A percentile compares a stretch with the other conserved stretches of the same genome.
phyloP scores from a whole-genome alignment of 2,329 filamentous ascomycete genomes.

The Trichoderma arundinaceum region DNA sequence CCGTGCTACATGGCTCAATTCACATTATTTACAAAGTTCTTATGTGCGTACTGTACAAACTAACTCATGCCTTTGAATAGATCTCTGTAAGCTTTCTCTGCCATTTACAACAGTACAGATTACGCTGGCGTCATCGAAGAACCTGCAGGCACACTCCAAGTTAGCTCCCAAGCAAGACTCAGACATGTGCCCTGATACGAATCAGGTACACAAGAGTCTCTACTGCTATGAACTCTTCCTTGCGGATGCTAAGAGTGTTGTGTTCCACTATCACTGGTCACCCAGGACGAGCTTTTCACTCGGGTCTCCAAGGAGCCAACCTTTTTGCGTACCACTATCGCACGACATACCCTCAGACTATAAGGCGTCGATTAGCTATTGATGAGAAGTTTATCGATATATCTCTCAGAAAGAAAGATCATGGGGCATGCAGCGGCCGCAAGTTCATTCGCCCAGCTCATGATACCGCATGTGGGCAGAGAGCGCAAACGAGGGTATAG shows the following conservation, averaged over 20 bases:
- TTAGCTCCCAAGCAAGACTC: not conserved
- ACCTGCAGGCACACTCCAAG: not conserved
- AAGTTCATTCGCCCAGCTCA: constrained; percentile 40
- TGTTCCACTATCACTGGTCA: not conserved
- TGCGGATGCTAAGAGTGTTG: not conserved
- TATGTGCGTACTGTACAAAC: not conserved
- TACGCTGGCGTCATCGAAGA: not conserved
- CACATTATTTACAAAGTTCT: not conserved
- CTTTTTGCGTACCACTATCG: not conserved
- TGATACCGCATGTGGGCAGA: constrained; percentile 56
- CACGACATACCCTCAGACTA: no score
- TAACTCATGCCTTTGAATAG: no score
- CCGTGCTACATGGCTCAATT: not conserved
- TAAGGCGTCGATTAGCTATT: no score
- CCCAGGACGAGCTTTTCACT: not conserved
- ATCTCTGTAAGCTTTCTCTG: no score
- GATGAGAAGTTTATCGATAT: no score
- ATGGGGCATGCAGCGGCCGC: no score
- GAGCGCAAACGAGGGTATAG: constrained; percentile 63
- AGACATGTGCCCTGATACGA: not conserved
- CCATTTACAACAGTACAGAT: no score
- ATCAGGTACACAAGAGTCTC: not conserved
- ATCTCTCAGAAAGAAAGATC: no score
- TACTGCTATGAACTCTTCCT: not conserved
- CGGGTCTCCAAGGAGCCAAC: not conserved